Percentiles rank a stretch among this genome's conserved stretches.
Evolutionary conservation across 768 basidiomycete genomes (phyloP).

Genomic region (Podaxis rugospora): DNA sequence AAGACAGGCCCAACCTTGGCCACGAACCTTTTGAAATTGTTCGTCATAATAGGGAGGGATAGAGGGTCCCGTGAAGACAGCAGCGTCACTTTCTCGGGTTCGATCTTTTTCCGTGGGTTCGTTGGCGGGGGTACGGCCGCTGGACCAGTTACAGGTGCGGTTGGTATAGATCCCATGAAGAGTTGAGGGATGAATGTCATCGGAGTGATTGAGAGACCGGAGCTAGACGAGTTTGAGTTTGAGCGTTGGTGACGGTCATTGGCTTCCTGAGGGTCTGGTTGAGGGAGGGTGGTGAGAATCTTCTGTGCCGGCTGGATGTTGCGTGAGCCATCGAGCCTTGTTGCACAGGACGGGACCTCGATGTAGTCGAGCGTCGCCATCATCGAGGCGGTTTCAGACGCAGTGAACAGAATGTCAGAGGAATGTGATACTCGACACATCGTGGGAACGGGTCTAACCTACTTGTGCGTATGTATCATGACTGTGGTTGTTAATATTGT

Average conservation of each 20-base stretch:
- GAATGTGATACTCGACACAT: too few relatives aligned
- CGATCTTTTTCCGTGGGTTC: slow-evolving; percentile 19
- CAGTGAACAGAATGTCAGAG: too few relatives aligned
- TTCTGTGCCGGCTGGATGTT: slow-evolving; percentile 36
- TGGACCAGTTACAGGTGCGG: slow-evolving; percentile 10
- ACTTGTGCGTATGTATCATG: too few relatives aligned
- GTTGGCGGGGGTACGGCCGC: slow-evolving; percentile 15
- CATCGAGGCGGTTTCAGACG: too few relatives aligned
- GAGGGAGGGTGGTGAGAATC: slow-evolving; percentile 39
- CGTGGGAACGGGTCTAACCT: too few relatives aligned
- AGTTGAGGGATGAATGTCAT: slow-evolving; percentile 33
- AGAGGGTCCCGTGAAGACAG: slow-evolving; percentile 64
- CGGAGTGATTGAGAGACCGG: slow-evolving; percentile 23
- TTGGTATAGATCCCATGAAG: slow-evolving; percentile 28
- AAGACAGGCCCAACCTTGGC: slow-evolving; percentile 74
- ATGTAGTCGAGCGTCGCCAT: slow-evolving; percentile 51
- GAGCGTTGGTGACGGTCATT: slow-evolving; percentile 15
- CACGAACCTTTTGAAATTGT: slow-evolving; percentile 80
- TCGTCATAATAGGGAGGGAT: slow-evolving; percentile 71
- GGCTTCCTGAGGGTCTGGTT: slow-evolving; percentile 30
- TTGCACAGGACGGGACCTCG: slow-evolving; percentile 37
- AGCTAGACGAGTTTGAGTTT: slow-evolving; percentile 16
- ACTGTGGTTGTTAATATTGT: too few relatives aligned
- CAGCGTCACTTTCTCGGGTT: slow-evolving; percentile 29
- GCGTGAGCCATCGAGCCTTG: slow-evolving; percentile 25